Conservation (phyloP, 495 filamentous ascomycete species). For the Penicillium coffeae region DNA sequence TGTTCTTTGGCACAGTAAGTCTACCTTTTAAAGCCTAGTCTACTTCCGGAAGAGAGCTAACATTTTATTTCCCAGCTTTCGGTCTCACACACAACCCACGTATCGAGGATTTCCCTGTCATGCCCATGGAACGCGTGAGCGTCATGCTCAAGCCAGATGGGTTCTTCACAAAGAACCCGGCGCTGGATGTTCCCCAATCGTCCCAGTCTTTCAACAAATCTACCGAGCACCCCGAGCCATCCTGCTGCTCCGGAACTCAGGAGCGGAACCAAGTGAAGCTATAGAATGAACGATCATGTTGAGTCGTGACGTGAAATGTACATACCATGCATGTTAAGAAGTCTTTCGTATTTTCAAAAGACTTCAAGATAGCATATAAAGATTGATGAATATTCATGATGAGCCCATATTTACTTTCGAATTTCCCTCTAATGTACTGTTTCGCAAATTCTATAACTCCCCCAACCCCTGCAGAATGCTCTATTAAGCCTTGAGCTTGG, state of each 20-base stretch:
- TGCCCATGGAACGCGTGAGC: slow-evolving; percentile 49
- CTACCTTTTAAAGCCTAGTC: neutral
- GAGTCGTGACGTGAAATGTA: too few relatives aligned
- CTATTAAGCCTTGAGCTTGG: neutral
- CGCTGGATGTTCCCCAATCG: slow-evolving; percentile 58
- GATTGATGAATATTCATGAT: too few relatives aligned
- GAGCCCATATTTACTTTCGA: too few relatives aligned
- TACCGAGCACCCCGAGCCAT: slow-evolving; percentile 33
- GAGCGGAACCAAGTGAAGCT: slow-evolving; percentile 32
- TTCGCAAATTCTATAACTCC: neutral
- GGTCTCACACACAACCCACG: slow-evolving; percentile 59
- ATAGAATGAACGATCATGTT: neutral
- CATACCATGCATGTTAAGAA: too few relatives aligned
- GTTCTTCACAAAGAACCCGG: slow-evolving; percentile 74
- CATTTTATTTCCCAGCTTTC: slow-evolving; percentile 38
- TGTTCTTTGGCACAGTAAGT: slow-evolving; percentile 44
- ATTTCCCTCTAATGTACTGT: too few relatives aligned
- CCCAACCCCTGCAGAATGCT: neutral
- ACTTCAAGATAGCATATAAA: too few relatives aligned
- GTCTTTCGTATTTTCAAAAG: neutral
- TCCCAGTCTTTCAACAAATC: slow-evolving; percentile 38
- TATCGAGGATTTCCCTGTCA: slow-evolving; percentile 64
- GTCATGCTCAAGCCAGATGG: slow-evolving; percentile 66
- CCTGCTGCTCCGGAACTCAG: slow-evolving; percentile 28
- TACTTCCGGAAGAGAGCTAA: neutral